Evolutionary conservation across 2,329 filamentous ascomycete species (phyloP), one percentile per base, ranked within the genome.

Genomic region (Cucurbitaria berberidis): DNA sequence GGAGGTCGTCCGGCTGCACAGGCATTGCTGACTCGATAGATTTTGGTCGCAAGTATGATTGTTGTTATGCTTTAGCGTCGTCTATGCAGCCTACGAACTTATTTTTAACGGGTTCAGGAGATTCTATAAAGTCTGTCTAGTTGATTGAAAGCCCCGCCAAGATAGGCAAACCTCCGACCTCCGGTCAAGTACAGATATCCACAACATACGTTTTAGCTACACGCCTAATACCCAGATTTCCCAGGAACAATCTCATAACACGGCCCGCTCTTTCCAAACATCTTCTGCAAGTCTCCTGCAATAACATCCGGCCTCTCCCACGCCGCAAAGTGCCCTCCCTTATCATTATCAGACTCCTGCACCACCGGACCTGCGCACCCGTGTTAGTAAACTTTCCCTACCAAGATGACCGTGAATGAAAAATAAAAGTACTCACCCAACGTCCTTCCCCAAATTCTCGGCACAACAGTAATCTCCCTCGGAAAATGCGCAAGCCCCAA

Each of bases 271-370:
- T 78, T 79, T 0, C 81, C 80, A 74, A 87, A 86, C 84, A 88
- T 87, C 6, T 75, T 75, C 57, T 76, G 76, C 48, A 88, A 55
- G 65, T 88, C 86, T 2, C 69, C 71, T 0, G 76, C 81, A 21
- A 88, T 71, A 5, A 77, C 71, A 19, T 83, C 76, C 0, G 86
- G 86, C 19, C 74, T 74, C 69, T 89, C 86, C 62, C 80, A 82
- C 0, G 86, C 81, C 1, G 84, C 84, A 63, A 88, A 88, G 67
- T 88, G 86, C 0, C 85, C 85, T 0, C 84, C 84, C 7, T 76
- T 75, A 1, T 78, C 69, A 44, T 84, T 79, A 5, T 72, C 63
- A 18, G 74, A 77, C 60, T 86, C 81, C 45, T 82, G 85, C 0
- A 88, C 86, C 0, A 89, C 78, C 0, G 81, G 62, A 2, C 70